phyloP scores from a whole-genome alignment of 2,329 filamentous ascomycete genomes.

The Drechslera avenae region DNA sequence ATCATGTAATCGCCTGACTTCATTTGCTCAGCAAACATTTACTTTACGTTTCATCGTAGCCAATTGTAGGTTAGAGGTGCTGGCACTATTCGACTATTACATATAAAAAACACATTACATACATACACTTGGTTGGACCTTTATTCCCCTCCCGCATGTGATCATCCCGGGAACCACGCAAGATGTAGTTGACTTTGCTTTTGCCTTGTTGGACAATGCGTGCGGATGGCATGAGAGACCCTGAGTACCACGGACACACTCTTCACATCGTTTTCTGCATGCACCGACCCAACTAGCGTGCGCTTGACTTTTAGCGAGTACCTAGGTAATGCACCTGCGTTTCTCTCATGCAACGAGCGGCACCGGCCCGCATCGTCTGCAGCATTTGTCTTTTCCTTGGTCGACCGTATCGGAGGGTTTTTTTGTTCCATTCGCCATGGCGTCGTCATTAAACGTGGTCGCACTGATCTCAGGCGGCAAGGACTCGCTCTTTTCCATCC shows the following conservation, averaged over 20 bases:
- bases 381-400: slow-evolving; percentile 4
- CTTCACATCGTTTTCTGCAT: slow-evolving; percentile 2
- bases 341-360: slow-evolving; percentile 6
- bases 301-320: slow-evolving; percentile 19
- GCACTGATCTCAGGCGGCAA: slow-evolving; percentile 95
- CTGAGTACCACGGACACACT: slow-evolving; percentile 6
- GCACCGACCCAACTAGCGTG: slow-evolving; percentile 15
- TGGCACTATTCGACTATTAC: slow-evolving; percentile 38
- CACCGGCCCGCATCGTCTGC: slow-evolving; percentile 10
- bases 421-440: slow-evolving; percentile 10
- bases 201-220: slow-evolving; percentile 2
- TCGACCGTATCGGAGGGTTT: slow-evolving; percentile 1
- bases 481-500: slow-evolving; percentile 90
- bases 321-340: slow-evolving; percentile 7
- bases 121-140: slow-evolving; percentile 7
- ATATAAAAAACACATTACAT: slow-evolving; percentile 21
- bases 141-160: slow-evolving; percentile 4
- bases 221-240: background rate
- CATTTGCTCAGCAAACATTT: slow-evolving; percentile 26
- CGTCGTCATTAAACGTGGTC: slow-evolving; percentile 64
- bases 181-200: slow-evolving; percentile 1
- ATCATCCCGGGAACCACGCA: slow-evolving; percentile 1
- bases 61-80: slow-evolving; percentile 39
- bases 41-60: slow-evolving; percentile 19
- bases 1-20: slow-evolving; percentile 29